These are phyloP conservation scores for Deinandra increscens DNA, from an alignment of 129 eudicot genomes.

Conservation along the genomic window DNA sequence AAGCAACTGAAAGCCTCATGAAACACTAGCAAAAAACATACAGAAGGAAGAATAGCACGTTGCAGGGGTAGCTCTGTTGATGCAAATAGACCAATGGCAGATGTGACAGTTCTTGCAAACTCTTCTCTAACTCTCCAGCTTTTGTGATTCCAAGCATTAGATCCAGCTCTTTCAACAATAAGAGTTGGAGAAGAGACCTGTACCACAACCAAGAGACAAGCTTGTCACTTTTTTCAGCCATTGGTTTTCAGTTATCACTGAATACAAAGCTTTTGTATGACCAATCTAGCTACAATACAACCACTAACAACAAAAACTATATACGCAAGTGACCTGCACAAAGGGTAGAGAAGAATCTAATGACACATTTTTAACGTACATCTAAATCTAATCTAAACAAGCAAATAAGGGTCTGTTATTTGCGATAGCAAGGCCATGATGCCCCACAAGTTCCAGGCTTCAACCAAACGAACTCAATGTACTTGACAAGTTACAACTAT, in stretches of 20 bases:
- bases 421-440: slow-evolving; percentile 5
- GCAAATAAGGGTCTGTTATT: neutral
- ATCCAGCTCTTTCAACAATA: slow-evolving; percentile 96
- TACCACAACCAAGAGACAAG: slow-evolving; percentile 30
- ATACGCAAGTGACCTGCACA: slow-evolving; percentile 12
- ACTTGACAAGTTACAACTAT: neutral
- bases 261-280: slow-evolving; percentile 1
- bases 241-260: neutral
- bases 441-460: neutral
- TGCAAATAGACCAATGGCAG: slow-evolving; percentile 91
- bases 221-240: slow-evolving; percentile 4
- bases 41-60: slow-evolving; percentile 95
- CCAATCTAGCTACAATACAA: slow-evolving; percentile 15
- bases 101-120: slow-evolving; percentile 90
- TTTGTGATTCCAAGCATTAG: slow-evolving; percentile 92
- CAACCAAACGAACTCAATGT: neutral
- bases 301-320: slow-evolving; percentile 7
- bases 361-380: neutral
- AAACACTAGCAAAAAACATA: slow-evolving; percentile 38
- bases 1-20: slow-evolving; percentile 10
- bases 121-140: slow-evolving; percentile 99
- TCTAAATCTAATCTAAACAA: slow-evolving; percentile 1
- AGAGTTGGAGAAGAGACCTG: slow-evolving; percentile 98
- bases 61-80: slow-evolving; percentile 95
- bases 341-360: slow-evolving; percentile 5